Evolutionary conservation across 2,329 filamentous ascomycete species (phyloP).

Genomic region (Thelonectria rubi): DNA sequence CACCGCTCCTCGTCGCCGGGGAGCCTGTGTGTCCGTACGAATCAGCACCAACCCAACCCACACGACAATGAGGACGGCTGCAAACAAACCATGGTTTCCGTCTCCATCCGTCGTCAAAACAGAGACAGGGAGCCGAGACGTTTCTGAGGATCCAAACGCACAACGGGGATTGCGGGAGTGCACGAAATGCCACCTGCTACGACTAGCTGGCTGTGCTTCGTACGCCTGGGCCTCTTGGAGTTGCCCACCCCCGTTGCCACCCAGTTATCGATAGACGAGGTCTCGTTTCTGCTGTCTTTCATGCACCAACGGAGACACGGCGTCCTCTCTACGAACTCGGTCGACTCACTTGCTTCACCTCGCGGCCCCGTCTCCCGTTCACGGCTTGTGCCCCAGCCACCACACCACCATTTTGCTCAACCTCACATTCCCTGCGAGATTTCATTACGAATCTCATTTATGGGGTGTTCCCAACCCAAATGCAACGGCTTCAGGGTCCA

Average conservation of each 20-base stretch:
- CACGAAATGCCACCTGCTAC: conserved; percentile 22
- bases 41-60: conserved; percentile 24
- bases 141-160: conserved; percentile 24
- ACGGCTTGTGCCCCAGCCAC: conserved; percentile 16
- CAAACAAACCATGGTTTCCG: conserved; percentile 24
- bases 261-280: conserved; percentile 17
- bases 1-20: conserved; percentile 1
- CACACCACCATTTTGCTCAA: conserved; percentile 17
- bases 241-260: conserved; percentile 17
- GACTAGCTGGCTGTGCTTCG: neutral
- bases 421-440: neutral
- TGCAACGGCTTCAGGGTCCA: conserved; percentile 25
- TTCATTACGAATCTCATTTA: conserved; percentile 33
- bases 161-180: conserved; percentile 22
- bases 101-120: conserved; percentile 15
- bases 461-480: conserved; percentile 34
- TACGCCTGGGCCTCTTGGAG: conserved; percentile 21
- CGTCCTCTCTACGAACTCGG: neutral
- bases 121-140: conserved; percentile 28
- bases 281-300: conserved; percentile 11
- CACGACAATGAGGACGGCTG: conserved; percentile 19
- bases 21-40: conserved; percentile 24
- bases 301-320: conserved; percentile 5
- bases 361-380: conserved; percentile 21
- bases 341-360: conserved; percentile 31